These are phyloP conservation scores for Globisporangium recalcitrans DNA, from an alignment of 352 stramenopile genomes.

Conservation along the genomic window DNA sequence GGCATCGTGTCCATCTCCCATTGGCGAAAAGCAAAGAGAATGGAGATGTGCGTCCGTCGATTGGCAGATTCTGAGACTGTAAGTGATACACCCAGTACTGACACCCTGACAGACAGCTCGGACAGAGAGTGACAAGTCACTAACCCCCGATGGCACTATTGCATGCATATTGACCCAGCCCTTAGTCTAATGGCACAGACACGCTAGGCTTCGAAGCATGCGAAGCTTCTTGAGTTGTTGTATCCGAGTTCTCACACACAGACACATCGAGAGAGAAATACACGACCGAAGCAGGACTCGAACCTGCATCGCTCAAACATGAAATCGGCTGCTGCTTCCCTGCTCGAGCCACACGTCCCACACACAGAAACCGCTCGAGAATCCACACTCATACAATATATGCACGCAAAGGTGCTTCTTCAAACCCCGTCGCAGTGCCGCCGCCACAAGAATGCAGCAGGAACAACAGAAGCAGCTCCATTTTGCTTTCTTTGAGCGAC, in stretches of 20 bases:
- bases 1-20: slow-evolving; percentile 14
- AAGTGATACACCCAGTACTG: slow-evolving; percentile 60
- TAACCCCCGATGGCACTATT: slow-evolving; percentile 34
- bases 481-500: neutral
- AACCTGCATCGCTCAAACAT: slow-evolving; percentile 38
- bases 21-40: slow-evolving; percentile 16
- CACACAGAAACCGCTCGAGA: neutral
- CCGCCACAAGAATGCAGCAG: neutral
- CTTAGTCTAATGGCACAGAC: slow-evolving; percentile 89
- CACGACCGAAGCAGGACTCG: slow-evolving; percentile 34
- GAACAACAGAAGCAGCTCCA: neutral
- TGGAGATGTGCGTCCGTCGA: slow-evolving; percentile 61
- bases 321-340: slow-evolving; percentile 7
- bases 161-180: slow-evolving; percentile 86
- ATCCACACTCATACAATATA: slow-evolving; percentile 8
- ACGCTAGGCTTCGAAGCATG: slow-evolving; percentile 88
- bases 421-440: neutral
- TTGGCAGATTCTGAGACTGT: slow-evolving; percentile 83
- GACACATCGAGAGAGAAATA: too few species aligned
- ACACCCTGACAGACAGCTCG: slow-evolving; percentile 67
- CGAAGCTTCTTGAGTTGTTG: too few species aligned
- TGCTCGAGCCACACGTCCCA: slow-evolving; percentile 10
- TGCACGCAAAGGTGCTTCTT: neutral
- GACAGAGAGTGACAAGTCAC: slow-evolving; percentile 8
- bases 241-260: neutral